A percentile compares a stretch with the other conserved stretches of the same genome.
These are phyloP conservation scores for Botrytis fragariae DNA, from an alignment of 2,329 filamentous ascomycete genomes.

Conservation along the genomic window DNA sequence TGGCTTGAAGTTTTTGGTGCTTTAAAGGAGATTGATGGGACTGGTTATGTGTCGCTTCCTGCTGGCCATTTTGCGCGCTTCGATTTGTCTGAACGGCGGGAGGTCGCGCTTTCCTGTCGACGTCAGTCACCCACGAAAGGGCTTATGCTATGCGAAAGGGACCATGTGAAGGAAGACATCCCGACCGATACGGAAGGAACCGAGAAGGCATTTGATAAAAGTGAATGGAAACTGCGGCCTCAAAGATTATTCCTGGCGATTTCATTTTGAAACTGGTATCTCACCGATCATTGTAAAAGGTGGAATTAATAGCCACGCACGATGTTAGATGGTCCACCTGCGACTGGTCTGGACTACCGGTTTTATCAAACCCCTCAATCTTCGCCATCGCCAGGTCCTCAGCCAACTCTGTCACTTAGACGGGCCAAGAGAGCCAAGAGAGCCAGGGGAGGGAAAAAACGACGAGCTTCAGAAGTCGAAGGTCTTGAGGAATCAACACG, in stretches of 20 bases:
- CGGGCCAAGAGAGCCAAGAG: not conserved
- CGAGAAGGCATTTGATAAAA: not conserved
- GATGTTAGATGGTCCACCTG: not conserved
- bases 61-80: constrained; percentile 11
- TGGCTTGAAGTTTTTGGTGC: constrained; percentile 17
- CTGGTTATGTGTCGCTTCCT: not conserved
- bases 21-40: not conserved
- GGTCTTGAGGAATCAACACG: not conserved
- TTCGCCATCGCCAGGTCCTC: not conserved
- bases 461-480: not conserved
- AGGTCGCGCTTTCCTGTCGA: not conserved
- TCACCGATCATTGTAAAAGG: not conserved
- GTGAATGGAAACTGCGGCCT: not conserved
- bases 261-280: not conserved
- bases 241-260: not conserved
- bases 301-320: not conserved
- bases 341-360: not conserved
- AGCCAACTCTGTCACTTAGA: not conserved
- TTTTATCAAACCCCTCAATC: not conserved
- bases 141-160: not conserved
- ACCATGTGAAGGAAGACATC: not conserved
- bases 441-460: constrained; percentile 4
- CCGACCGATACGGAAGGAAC: not conserved
- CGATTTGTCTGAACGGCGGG: not conserved
- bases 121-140: not conserved